Evolutionary conservation across 345 rosid genomes (phyloP).

Genomic region (Capsella bursapastoris): DNA sequence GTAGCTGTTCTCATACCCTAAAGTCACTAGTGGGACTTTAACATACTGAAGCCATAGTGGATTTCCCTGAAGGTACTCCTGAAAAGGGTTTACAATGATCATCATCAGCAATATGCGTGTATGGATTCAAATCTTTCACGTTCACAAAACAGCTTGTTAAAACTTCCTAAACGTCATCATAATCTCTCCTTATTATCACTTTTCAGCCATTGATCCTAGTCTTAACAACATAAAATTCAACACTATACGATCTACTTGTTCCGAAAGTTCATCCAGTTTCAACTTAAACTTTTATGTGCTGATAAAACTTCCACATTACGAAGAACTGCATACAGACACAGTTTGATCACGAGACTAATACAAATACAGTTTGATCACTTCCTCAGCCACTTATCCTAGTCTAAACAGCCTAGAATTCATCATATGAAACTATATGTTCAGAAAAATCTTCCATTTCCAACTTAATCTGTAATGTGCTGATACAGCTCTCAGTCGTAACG

Average conservation of each 20-base stretch:
- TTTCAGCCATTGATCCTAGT: not conserved
- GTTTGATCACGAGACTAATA: not conserved
- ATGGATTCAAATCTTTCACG: constrained; percentile 8
- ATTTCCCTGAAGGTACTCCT: constrained; percentile 98
- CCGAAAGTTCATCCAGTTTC: constrained; percentile 1
- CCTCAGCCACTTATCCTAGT: not conserved
- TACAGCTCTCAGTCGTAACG: not conserved
- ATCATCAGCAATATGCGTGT: not conserved
- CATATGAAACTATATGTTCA: not conserved
- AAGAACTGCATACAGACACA: not conserved
- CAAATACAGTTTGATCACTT: not conserved
- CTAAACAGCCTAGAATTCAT: not conserved
- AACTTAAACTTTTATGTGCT: not conserved
- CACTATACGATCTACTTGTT: not conserved
- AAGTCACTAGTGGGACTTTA: constrained; percentile 71
- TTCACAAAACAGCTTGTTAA: constrained; percentile 7
- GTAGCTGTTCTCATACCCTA: constrained; percentile 86
- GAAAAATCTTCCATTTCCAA: not conserved
- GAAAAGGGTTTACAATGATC: constrained; percentile 31
- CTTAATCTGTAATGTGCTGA: not conserved
- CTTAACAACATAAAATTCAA: not conserved
- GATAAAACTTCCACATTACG: not conserved
- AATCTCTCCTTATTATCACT: not conserved
- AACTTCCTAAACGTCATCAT: not conserved
- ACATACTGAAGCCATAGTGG: constrained; percentile 92